Evolutionary conservation across 306 rosid genomes (phyloP), one percentile per base, ranked within the genome.

Genomic region (Cucurbita maxima): DNA sequence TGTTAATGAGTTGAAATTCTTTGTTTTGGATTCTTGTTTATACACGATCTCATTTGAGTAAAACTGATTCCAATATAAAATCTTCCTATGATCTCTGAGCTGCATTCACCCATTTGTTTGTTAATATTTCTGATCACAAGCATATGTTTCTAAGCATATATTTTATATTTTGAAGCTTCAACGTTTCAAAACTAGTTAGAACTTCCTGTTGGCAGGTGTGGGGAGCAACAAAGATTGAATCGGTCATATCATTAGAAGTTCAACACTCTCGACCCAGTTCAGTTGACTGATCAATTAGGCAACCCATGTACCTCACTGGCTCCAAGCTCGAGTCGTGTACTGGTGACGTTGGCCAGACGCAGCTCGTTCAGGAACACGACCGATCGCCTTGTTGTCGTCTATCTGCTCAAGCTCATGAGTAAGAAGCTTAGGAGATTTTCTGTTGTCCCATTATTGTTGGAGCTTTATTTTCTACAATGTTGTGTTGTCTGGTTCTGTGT

Each of bases 401-500:
- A 55, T n/a, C 58, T 79, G 57, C 22, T 85, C 87, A 9, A 78
- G 87, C 83, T 87, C 96, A 96, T 88, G 77, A 54, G 69, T 11
- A 52, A 11, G 4, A 47, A 15, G 9, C 8, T 16, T 47, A 1
- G 52, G 52, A 47, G 1, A 47, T 47, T 47, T 22, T 13, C 10
- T 7, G 48, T 44, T 1, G 10, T 59, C 44, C 45, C 43, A 13
- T 72, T 44, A 38, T 72, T 14, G 19, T 30, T 64, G 45, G 30
- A 7, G 7, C 50, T 18, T 14, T 50, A 16, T 50, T 38, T 14
- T 63, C 2, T 16, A 43, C 60, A 4, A 44, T 67, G 25, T 45
- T 40, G 2, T 20, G 3, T 30, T 30, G 34, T 10, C 11, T 34
- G 14, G 2, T 11, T 38, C 3, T 62, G 44, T 43, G 50, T 38